Evolutionary conservation across 2,329 filamentous ascomycete species (phyloP), one percentile per base, ranked within the genome.

Genomic region (Blastomyces silverae): DNA sequence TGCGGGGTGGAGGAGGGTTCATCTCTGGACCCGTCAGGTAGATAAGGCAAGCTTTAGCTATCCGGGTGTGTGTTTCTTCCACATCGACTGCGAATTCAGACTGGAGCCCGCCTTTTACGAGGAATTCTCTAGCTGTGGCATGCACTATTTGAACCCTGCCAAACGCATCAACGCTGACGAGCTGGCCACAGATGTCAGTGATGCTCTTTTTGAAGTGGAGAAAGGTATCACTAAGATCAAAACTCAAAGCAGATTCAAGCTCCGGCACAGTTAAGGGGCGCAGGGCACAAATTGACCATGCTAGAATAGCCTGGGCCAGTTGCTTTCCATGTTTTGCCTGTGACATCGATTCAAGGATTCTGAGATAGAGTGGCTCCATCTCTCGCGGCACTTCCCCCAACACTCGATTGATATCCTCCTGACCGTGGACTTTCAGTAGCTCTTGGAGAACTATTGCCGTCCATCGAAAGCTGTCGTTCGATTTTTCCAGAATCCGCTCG

Each of bases 391-490:
- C 66, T 5, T 73, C 69, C 56, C 75, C 71, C 17, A 79, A 69
- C 22, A 74, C 67, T 37, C 71, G 64, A 1, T 72, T 64, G 31
- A 76, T 71, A 31, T 74, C 75, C 50, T 71, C 69, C 60, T 67
- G 66, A 55, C 70, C 74, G 67, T 75, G 69, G 37, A 69, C 72
- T 15, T 64, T 64, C 8, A 58, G 13, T 1, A 77, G 68, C 64
- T 76, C 72, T 17, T 74, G 67, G 2, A 78, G 69, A 1, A 77
- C 73, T 46, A 78, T 62, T 15, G 66, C 68, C 13, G 71, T 74
- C 76, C 76, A 79, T 34, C 78, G 66, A 64, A 79, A 78, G 22
- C 70, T 77, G 1, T 74, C 75, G 13, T 70, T 70, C 7, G 77
- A 75, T 61, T 76, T 78, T 20, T 70, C 64, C 25, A 79, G 61